A percentile compares a stretch with the other conserved stretches of the same genome.
Evolutionary conservation across 371 early-diverging fungal genomes (phyloP).

Genomic region (Vavraia culicis): DNA sequence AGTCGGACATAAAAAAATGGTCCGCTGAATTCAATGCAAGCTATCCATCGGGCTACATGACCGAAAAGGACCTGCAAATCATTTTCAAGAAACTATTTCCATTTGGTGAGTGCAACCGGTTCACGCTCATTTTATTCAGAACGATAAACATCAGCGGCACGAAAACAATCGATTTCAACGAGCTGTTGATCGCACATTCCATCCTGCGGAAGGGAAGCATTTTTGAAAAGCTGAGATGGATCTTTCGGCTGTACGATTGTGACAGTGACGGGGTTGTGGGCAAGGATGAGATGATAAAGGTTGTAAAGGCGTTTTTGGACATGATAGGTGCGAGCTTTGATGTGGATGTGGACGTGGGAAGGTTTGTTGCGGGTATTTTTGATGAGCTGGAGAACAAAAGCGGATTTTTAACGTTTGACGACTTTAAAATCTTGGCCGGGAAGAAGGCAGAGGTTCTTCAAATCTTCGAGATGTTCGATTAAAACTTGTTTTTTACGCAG

Average conservation of each 20-base stretch:
- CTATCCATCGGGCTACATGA: conserved; percentile 31
- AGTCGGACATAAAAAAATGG: conserved; percentile 34
- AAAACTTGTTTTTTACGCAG: too few species aligned
- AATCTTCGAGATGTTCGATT: conserved; percentile 13
- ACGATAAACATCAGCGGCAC: conserved; percentile 39
- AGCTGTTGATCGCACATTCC: conserved; percentile 37
- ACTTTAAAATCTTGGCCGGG: conserved; percentile 27
- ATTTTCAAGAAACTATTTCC: conserved; percentile 33
- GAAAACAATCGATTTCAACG: conserved; percentile 28
- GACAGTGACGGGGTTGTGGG: conserved; percentile 35
- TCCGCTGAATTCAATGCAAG: conserved; percentile 13
- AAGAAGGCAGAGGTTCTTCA: conserved; percentile 16
- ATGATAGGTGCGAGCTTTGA: conserved; percentile 25
- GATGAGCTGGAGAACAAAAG: conserved; percentile 14
- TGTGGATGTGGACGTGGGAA: conserved; percentile 12
- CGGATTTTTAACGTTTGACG: conserved; percentile 38
- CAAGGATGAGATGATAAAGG: conserved; percentile 22
- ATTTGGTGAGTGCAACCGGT: conserved; percentile 26
- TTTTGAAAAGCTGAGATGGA: conserved; percentile 38
- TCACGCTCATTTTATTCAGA: conserved; percentile 24
- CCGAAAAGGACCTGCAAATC: conserved; percentile 18
- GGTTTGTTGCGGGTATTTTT: conserved; percentile 20
- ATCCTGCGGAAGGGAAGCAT: conserved; percentile 31
- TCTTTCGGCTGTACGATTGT: conserved; percentile 40
- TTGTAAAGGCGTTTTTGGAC: conserved; percentile 18